Base-by-base conservation (phyloP, 106 monocot genomes). In the Ottelia alismoides region DNA sequence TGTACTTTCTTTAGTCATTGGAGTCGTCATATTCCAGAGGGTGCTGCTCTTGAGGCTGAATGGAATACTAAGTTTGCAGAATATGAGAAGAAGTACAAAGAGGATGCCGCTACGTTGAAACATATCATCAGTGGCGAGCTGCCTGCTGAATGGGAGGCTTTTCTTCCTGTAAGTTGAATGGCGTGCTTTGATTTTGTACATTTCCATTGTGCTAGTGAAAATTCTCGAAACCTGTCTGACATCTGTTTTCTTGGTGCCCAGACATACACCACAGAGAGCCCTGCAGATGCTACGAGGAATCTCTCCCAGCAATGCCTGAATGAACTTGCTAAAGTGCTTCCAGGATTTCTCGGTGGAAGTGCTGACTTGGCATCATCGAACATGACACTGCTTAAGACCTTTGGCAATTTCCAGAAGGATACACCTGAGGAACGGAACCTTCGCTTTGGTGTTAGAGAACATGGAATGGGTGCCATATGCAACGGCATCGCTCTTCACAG, bases 281-380 rank as follows among this genome's bases (percentile, higher is more conserved):
- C 83, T 30, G 76, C 77, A 0, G 80, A 89, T 63, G 83, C 89
- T 51, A 89, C 89, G 2, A 64, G 89, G 55, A 89, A 89, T 57
- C 72, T 89, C n/a, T 89, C 89, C 16, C 89, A 89, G 32, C 79
- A 80, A 27, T 74, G 74, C 72, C 62, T 89, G 23, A 89, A 89
- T 69, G 83, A 79, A 20, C 83, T 89, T 51, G 80, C 72, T 1
- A 71, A 63, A 45, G 77, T 80, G 22, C 57, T 84, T 20, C 89
- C 89, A 16, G 89, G 89, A n/a, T 58, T 89, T 54, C 77, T 89
- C 22, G 89, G 89, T 26, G 89, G 83, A 25, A 84, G 89, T 24
- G 83, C 89, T 25, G 89, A 89, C 48, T 83, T 89, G 23, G 83
- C 89, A 24, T 77, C 83, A 30, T 89, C 83, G 44, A 89, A 89